Evolutionary conservation across 1,139 yeast species (phyloP), one percentile per base, ranked within the genome.

Genomic region (Starmera stellimalicola): DNA sequence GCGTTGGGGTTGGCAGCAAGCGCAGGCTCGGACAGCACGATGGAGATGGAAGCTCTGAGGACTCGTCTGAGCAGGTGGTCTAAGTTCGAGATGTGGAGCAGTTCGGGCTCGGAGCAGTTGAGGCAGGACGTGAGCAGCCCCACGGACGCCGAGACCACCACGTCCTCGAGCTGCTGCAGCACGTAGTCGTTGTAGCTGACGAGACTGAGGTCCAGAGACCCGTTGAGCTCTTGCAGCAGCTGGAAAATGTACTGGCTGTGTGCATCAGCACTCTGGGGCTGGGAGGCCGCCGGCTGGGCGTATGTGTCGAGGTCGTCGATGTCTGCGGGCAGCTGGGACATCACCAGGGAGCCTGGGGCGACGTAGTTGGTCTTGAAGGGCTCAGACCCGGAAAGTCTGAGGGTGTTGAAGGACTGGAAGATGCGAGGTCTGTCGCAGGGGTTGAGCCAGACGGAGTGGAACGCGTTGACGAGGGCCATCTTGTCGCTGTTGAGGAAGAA

Each of bases 401-500:
- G 88, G 3, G 83, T 68, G 24, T 73, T 70, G 8, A 82, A 63
- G 10, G 39, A 35, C 29, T 48, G 51, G 30, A 39, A 70, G 5
- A 85, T 47, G 16, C 58, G 61, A 2, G 95, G 95, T 35, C 76
- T 52, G 2, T 53, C 49, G 0, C 37, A 40, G 1, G 47, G 39
- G 3, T 55, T 48, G 6, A 70, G 72, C 88, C 91, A 83, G 12
- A 74, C 58, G 7, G 53, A 45, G 1, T 57, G 50, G 11, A 63
- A 57, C 12, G 83, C 48, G 31, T 59, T 55, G 11, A 74, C 75
- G 4, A 69, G 52, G 30, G 74, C 65, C 2, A 94, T 94, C 66
- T 77, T 64, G 3, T 93, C 94, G 49, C 83, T 82, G 45, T 87
- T 94, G 6, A 87, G 49, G n/a, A 88, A 56, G 29, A 87, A 45